Base-by-base conservation (phyloP, 192 early-diverging fungal species). In the Entophlyctis luteolus region DNA sequence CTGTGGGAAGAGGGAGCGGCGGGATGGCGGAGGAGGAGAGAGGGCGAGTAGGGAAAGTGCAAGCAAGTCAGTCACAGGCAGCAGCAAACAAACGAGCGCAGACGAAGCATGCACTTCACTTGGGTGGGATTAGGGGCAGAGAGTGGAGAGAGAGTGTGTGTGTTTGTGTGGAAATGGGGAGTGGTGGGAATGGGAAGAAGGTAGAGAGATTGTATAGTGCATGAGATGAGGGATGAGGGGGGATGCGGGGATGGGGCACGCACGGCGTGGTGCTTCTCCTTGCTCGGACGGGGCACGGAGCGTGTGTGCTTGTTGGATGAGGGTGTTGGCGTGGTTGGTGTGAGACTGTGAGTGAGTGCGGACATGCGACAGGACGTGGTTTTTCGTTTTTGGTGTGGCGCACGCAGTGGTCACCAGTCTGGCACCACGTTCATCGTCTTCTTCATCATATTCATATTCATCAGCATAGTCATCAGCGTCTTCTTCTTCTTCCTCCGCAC, bases 221-320 rank as follows among this genome's bases (percentile, higher is more conserved):
- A n/a, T n/a, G n/a, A 6, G 8, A 4, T 20, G 22, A 5, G 10
- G 49, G 49, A 18, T 3, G 31, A 34, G 20, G 3, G 4, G 23
- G 5, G 20, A 12, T 28, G 36, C 14, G 25, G 1, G 8, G 18
- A 16, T 18, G 20, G 8, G 42, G 16, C 6, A 39, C 12, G 2
- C 22, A 63, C 60, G 27, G 28, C 39, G 10, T 29, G 48, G 47
- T 63, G 47, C 14, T 16, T 18, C 32, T 63, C 60, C 48, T 63
- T 63, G 46, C n/a, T 49, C 32, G 60, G 60, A 33, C 60, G 60
- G 16, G 55, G 31, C 16, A 36, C 33, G 38, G 10, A 45, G 57
- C 57, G 46, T 22, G 6, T 16, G 54, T 18, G 49, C 20, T 23
- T 8, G 49, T 6, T 23, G 49, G 28, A 52, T 52, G 49, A 52